These are phyloP conservation scores for Fusarium sp. DNA, from an alignment of 2,329 filamentous ascomycete genomes.

Conservation along the genomic window DNA sequence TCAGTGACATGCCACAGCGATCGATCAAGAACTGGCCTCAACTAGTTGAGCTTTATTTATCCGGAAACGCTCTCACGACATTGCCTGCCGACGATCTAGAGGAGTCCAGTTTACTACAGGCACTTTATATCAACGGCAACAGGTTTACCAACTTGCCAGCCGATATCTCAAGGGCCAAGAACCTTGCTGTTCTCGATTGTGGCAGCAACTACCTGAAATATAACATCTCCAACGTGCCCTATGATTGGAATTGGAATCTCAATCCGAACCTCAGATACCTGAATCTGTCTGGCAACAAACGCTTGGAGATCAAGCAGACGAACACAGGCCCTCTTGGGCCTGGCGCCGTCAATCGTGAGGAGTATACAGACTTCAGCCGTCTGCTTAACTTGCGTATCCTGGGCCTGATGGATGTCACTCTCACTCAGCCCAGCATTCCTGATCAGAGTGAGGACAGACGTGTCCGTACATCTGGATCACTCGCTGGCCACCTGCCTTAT, in stretches of 20 bases:
- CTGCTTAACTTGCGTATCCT: constrained; percentile 86
- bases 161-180: constrained; percentile 93
- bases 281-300: constrained; percentile 96
- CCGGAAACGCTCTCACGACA: constrained; percentile 92
- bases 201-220: constrained; percentile 97
- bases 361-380: constrained; percentile 87
- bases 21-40: constrained; percentile 91
- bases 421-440: constrained; percentile 91
- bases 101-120: constrained; percentile 85
- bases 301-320: constrained; percentile 85
- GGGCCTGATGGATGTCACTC: constrained; percentile 96
- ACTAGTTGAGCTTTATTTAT: constrained; percentile 91
- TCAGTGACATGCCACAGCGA: constrained; percentile 90
- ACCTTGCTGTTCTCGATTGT: constrained; percentile 90
- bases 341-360: constrained; percentile 67
- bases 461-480: constrained; percentile 95
- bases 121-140: constrained; percentile 96
- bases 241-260: constrained; percentile 99
- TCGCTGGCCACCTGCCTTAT: constrained; percentile 90
- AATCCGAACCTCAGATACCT: constrained; percentile 95
- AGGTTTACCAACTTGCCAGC: constrained; percentile 97
- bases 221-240: constrained; percentile 98
- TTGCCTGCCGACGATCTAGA: constrained; percentile 94
- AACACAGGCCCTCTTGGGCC: constrained; percentile 58
- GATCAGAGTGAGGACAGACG: constrained; percentile 95